These are phyloP conservation scores for Schwanniomyces yamadae DNA, from an alignment of 805 yeast species.

Conservation along the genomic window DNA sequence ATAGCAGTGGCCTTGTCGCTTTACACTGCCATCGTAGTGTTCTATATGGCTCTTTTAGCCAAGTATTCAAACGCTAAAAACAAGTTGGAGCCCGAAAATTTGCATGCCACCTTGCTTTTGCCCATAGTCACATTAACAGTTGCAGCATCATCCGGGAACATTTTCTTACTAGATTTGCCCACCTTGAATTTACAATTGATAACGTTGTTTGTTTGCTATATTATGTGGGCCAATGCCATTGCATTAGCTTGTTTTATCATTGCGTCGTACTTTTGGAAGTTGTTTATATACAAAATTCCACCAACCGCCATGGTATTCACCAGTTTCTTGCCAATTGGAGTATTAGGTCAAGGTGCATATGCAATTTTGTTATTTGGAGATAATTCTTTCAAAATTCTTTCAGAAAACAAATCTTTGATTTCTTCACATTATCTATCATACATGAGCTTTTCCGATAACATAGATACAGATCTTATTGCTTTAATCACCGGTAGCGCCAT, in stretches of 20 bases:
- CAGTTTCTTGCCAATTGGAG: constrained; percentile 78
- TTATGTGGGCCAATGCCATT: constrained; percentile 72
- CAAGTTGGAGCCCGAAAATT: constrained; percentile 19
- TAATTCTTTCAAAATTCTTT: constrained; percentile 29
- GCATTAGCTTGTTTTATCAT: constrained; percentile 56
- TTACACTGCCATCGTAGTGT: constrained; percentile 58
- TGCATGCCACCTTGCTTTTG: constrained; percentile 61
- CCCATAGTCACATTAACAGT: constrained; percentile 84
- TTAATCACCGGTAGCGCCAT: constrained; percentile 11
- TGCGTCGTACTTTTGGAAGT: constrained; percentile 58
- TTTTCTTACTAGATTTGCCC: constrained; percentile 47
- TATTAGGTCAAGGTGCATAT: constrained; percentile 81
- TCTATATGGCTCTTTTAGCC: constrained; percentile 47
- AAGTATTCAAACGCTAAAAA: constrained; percentile 28
- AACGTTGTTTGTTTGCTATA: constrained; percentile 51
- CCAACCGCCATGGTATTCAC: constrained; percentile 54
- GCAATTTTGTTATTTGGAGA: constrained; percentile 58
- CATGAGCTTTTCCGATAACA: constrained; percentile 4
- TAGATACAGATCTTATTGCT: constrained; percentile 12
- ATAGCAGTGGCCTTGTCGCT: constrained; percentile 55
- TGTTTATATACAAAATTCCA: constrained; percentile 60
- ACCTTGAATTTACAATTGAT: constrained; percentile 43
- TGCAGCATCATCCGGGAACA: constrained; percentile 66
- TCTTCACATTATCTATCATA: constrained; percentile 23
- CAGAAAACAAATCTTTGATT: constrained; percentile 12